Evolutionary conservation across 2,329 filamentous ascomycete species (phyloP).

Genomic region (Trichoderma arundinaceum): DNA sequence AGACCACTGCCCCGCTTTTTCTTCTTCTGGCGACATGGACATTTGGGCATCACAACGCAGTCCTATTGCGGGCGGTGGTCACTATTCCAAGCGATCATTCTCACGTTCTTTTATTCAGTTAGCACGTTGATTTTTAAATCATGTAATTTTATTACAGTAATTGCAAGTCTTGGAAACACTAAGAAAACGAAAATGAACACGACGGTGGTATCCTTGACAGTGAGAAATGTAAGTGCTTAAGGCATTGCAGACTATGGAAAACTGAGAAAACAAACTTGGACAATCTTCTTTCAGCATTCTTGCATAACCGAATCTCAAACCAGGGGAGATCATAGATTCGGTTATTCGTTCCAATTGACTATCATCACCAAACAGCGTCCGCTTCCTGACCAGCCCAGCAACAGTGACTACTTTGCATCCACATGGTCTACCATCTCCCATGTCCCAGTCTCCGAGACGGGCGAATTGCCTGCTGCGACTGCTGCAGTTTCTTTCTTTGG

Average conservation of each 20-base stretch:
- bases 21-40: neutral
- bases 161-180: neutral
- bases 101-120: no score
- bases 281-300: neutral
- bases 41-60: neutral
- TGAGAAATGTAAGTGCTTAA: neutral
- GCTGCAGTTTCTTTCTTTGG: neutral
- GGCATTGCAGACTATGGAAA: neutral
- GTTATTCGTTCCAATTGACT: neutral
- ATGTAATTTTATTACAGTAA: no score
- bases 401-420: neutral
- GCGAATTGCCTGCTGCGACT: neutral
- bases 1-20: constrained; percentile 1
- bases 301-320: neutral
- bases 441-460: neutral
- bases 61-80: neutral
- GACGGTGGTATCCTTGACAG: neutral
- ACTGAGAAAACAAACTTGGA: neutral
- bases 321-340: neutral
- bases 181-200: neutral
- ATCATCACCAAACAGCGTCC: neutral
- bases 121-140: no score
- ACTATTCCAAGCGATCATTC: neutral
- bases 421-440: neutral
- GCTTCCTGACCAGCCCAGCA: neutral